phyloP scores from a whole-genome alignment of 2,329 filamentous ascomycete genomes.

The Penicillium hordei region DNA sequence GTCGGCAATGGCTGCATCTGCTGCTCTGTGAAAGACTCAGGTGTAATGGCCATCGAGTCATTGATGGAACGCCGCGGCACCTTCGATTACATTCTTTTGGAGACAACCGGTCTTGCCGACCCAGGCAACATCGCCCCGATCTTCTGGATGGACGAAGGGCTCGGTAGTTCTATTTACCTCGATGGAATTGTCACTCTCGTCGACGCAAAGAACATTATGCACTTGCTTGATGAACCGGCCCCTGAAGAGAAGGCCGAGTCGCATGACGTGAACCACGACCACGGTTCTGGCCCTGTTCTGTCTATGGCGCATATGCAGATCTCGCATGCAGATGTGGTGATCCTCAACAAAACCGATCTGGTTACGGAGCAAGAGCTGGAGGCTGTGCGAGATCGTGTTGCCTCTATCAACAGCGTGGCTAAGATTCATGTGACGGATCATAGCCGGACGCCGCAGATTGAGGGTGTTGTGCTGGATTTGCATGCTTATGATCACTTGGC shows the following conservation, averaged over 20 bases:
- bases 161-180: constrained; percentile 92
- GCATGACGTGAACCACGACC: constrained; percentile 43
- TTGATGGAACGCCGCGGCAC: constrained; percentile 90
- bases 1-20: constrained; percentile 97
- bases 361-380: constrained; percentile 69
- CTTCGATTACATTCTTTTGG: constrained; percentile 96
- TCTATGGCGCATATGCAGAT: constrained; percentile 96
- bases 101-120: constrained; percentile 93
- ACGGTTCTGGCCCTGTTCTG: constrained; percentile 64
- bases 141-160: constrained; percentile 96
- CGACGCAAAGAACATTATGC: constrained; percentile 88
- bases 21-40: constrained; percentile 94
- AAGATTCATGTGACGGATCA: constrained; percentile 79
- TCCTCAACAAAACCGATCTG: constrained; percentile 91
- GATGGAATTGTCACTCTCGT: constrained; percentile 96
- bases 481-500: constrained; percentile 88
- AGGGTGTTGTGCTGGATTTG: constrained; percentile 83
- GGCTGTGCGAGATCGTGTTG: constrained; percentile 68
- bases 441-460: constrained; percentile 75
- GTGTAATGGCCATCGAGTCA: constrained; percentile 91
- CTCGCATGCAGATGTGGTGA: constrained; percentile 90
- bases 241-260: constrained; percentile 49
- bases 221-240: constrained; percentile 69
- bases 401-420: constrained; percentile 85
- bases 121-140: constrained; percentile 92